Percentiles rank a stretch among this genome's conserved stretches.
These are phyloP conservation scores for Diutina mesorugosa DNA, from an alignment of 1,139 yeast species.

Conservation along the genomic window DNA sequence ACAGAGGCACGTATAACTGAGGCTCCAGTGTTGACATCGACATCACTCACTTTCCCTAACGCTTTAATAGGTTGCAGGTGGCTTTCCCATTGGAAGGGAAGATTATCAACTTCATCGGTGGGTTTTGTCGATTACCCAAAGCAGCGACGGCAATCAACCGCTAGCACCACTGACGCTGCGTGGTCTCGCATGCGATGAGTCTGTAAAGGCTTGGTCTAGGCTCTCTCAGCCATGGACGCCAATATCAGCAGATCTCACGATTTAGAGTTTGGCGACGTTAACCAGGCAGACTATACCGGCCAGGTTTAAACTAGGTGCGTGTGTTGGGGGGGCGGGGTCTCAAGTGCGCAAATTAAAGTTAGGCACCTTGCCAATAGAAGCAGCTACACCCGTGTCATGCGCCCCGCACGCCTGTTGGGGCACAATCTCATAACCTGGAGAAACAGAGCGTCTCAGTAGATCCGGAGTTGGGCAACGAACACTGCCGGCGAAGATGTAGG, in stretches of 20 bases:
- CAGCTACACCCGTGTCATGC: not conserved
- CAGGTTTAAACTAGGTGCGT: not conserved
- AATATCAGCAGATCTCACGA: not conserved
- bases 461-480: not conserved
- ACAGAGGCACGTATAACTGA: not conserved
- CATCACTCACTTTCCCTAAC: not conserved
- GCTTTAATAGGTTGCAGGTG: no score
- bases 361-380: not conserved
- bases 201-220: not conserved
- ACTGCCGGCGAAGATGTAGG: not conserved
- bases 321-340: not conserved
- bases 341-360: not conserved
- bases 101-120: not conserved
- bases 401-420: not conserved
- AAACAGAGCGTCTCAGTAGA: not conserved
- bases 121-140: not conserved
- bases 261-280: not conserved
- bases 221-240: not conserved
- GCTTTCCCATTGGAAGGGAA: not conserved
- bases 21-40: not conserved
- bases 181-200: not conserved
- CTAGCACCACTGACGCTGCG: not conserved
- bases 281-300: not conserved
- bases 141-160: not conserved
- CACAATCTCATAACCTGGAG: not conserved